Percentiles rank a stretch among this genome's conserved stretches.
These are phyloP conservation scores for Xylaria sp. DNA, from an alignment of 2,329 filamentous ascomycete genomes.

Conservation along the genomic window DNA sequence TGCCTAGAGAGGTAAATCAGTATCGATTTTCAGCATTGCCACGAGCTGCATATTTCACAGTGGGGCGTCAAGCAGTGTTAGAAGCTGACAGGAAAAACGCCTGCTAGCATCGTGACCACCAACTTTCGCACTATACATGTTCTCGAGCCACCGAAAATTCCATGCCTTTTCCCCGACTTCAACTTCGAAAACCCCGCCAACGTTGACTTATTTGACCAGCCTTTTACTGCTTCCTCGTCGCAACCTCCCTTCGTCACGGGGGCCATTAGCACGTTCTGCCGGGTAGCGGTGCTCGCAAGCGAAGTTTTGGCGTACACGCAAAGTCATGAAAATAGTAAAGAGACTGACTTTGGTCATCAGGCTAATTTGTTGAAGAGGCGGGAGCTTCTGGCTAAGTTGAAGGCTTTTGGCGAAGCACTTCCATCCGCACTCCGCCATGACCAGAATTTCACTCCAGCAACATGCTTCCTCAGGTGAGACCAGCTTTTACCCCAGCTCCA, in stretches of 20 bases:
- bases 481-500: not conserved
- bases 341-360: not conserved
- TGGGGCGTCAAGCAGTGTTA: not conserved
- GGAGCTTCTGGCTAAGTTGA: conserved; percentile 6
- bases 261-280: conserved; percentile 18
- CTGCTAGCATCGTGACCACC: conserved; percentile 16
- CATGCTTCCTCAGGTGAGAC: conserved; percentile 31
- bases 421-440: conserved; percentile 21
- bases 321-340: not conserved
- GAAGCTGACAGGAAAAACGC: conserved; percentile 11
- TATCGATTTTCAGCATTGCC: not conserved
- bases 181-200: not conserved
- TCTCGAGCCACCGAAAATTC: conserved; percentile 14
- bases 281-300: conserved; percentile 19
- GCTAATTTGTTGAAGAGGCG: not conserved
- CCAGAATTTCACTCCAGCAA: conserved; percentile 34
- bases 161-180: conserved; percentile 30
- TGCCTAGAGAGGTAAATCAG: conserved; percentile 34
- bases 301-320: conserved; percentile 4
- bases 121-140: conserved; percentile 14
- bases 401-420: conserved; percentile 4
- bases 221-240: conserved; percentile 12
- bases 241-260: conserved; percentile 25
- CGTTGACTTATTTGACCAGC: conserved; percentile 23
- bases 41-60: not conserved